phyloP scores from a whole-genome alignment of 1,284 basidiomycete species.

The Agaricales sp. region DNA sequence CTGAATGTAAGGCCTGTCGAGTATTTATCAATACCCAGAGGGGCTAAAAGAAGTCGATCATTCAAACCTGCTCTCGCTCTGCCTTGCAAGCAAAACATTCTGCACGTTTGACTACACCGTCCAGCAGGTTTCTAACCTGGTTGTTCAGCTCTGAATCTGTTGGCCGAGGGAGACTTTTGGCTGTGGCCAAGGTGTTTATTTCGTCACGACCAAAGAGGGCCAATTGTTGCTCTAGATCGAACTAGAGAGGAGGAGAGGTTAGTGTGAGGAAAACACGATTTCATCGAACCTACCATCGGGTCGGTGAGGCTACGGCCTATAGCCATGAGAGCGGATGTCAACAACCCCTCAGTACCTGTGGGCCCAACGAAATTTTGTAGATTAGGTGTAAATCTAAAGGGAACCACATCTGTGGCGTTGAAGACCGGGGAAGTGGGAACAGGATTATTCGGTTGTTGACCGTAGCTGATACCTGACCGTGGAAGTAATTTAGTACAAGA shows the following conservation, averaged over 20 bases:
- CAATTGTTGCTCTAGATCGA: conserved; percentile 81
- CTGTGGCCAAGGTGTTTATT: conserved; percentile 63
- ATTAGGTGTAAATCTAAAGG: conserved; percentile 96
- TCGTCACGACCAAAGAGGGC: conserved; percentile 92
- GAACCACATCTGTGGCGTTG: conserved; percentile 77
- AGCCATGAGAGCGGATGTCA: conserved; percentile 83
- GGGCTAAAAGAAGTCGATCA: neutral
- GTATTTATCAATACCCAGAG: neutral
- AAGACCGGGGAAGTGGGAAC: conserved; percentile 46
- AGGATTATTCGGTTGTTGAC: conserved; percentile 16
- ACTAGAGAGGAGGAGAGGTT: conserved; percentile 35
- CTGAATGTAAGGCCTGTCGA: conserved; percentile 9
- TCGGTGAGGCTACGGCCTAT: conserved; percentile 87
- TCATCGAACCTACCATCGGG: conserved; percentile 70
- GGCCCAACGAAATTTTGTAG: conserved; percentile 92
- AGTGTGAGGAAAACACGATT: conserved; percentile 4
- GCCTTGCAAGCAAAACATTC: conserved; percentile 79
- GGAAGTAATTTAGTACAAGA: conserved; percentile 4
- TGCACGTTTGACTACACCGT: conserved; percentile 77
- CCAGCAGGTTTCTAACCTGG: conserved; percentile 65
- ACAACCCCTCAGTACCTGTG: conserved; percentile 82
- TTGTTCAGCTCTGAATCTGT: conserved; percentile 58
- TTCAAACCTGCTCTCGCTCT: conserved; percentile 67
- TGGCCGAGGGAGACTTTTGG: conserved; percentile 32
- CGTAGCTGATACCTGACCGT: neutral